Conservation (phyloP, 129 eudicot genomes). For the Gnaphalium uliginosum region DNA sequence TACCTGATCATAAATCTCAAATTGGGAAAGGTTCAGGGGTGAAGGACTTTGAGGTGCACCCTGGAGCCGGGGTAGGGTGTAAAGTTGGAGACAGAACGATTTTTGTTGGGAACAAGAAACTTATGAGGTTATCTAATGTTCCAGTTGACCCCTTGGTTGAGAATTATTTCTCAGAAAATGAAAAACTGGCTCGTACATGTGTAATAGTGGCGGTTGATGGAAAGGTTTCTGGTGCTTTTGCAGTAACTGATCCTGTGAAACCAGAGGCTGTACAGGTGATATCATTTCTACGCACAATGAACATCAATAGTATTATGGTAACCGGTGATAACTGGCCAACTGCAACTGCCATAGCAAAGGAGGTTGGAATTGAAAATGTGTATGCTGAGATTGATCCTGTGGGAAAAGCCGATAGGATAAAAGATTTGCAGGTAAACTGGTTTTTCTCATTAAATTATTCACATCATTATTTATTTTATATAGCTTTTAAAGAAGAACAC, state of each 20-base stretch:
- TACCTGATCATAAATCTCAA: slow-evolving; percentile 22
- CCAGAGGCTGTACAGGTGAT: slow-evolving; percentile 38
- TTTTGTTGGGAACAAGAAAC: slow-evolving; percentile 51
- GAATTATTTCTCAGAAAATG: slow-evolving; percentile 44
- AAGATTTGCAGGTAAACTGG: slow-evolving; percentile 45
- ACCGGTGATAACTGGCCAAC: slow-evolving; percentile 60
- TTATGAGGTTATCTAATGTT: slow-evolving; percentile 39
- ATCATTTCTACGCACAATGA: slow-evolving; percentile 42
- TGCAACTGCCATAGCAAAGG: slow-evolving; percentile 45
- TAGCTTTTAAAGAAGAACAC: not conserved
- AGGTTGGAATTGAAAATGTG: slow-evolving; percentile 47
- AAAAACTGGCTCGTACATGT: slow-evolving; percentile 50
- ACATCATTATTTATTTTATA: not conserved
- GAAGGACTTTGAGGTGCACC: slow-evolving; percentile 40
- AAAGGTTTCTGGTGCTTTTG: slow-evolving; percentile 44
- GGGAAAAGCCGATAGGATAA: slow-evolving; percentile 53
- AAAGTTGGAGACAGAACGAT: slow-evolving; percentile 37
- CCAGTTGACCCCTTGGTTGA: slow-evolving; percentile 39
- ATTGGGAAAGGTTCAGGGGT: slow-evolving; percentile 20
- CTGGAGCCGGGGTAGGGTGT: slow-evolving; percentile 44
- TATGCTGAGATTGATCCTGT: slow-evolving; percentile 53
- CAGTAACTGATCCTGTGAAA: slow-evolving; percentile 55
- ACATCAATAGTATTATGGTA: slow-evolving; percentile 44
- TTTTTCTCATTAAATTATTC: not conserved
- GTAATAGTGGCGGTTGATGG: slow-evolving; percentile 50